Evolutionary conservation across 495 filamentous ascomycete genomes (phyloP).

Genomic region (Poronia punctata): DNA sequence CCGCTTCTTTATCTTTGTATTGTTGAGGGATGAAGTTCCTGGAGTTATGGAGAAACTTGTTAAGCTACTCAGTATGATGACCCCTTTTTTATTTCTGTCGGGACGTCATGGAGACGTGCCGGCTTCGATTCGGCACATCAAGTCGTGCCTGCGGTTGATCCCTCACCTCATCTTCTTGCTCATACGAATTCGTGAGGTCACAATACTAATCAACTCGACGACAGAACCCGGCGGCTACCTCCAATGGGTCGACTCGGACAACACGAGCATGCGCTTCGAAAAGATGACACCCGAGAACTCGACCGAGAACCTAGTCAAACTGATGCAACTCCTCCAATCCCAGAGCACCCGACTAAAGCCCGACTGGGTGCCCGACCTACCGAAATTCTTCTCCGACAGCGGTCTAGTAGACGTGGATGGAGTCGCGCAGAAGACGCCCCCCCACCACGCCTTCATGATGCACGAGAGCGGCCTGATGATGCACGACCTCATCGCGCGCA

Average conservation of each 20-base stretch:
- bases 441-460: constrained; percentile 2
- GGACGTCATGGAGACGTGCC: no score
- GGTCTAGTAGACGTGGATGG: constrained; percentile 6
- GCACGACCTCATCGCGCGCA: constrained; percentile 10
- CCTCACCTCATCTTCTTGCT: no score
- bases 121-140: no score
- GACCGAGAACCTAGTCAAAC: constrained; percentile 1
- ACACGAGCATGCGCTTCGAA: constrained; percentile 1
- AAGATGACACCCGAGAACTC: constrained; percentile 5
- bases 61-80: constrained; percentile 5
- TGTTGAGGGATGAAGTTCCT: constrained; percentile 5
- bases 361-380: constrained; percentile 5
- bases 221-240: constrained; percentile 12
- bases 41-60: constrained; percentile 2
- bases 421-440: constrained; percentile 1
- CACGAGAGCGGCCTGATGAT: constrained; percentile 3
- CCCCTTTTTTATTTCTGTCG: background rate
- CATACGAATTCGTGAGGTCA: no score
- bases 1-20: constrained; percentile 6
- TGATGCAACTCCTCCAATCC: constrained; percentile 1
- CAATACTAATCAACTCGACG: no score
- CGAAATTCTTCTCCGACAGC: constrained; percentile 1
- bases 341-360: constrained; percentile 2
- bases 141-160: no score
- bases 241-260: constrained; percentile 9